A percentile compares a stretch with the other conserved stretches of the same genome.
Evolutionary conservation across 73 alveolate genomes (phyloP).

Genomic region (Paramecium octaurelia): DNA sequence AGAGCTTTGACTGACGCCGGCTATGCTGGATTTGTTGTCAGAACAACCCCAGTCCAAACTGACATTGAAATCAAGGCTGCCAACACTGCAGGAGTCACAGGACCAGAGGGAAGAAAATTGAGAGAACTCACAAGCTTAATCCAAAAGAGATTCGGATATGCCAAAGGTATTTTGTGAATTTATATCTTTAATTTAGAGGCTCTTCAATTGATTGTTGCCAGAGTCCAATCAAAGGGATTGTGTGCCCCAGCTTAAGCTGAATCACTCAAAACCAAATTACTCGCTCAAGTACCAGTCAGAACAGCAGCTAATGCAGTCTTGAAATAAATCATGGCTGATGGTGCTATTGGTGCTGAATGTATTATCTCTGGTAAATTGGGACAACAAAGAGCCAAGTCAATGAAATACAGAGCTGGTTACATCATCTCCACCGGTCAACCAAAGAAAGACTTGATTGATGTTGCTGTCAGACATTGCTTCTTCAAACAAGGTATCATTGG

Average conservation of each 20-base stretch:
- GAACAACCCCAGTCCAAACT: constrained; percentile 81
- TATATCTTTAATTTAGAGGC: constrained; percentile 57
- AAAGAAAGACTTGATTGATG: constrained; percentile 79
- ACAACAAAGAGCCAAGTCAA: constrained; percentile 93
- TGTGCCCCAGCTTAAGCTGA: constrained; percentile 92
- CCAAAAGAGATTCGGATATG: constrained; percentile 88
- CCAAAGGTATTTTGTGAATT: neutral
- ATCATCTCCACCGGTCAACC: constrained; percentile 93
- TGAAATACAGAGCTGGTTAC: constrained; percentile 89
- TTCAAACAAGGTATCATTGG: constrained; percentile 94
- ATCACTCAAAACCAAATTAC: constrained; percentile 78
- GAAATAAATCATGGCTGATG: constrained; percentile 71
- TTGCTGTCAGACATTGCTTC: constrained; percentile 92
- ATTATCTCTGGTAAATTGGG: constrained; percentile 92
- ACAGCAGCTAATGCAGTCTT: constrained; percentile 85
- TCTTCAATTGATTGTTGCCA: constrained; percentile 73
- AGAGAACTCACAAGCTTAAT: constrained; percentile 84
- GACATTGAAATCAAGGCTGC: constrained; percentile 87
- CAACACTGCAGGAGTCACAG: constrained; percentile 77
- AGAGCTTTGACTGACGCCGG: constrained; percentile 78
- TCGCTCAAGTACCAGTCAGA: constrained; percentile 88
- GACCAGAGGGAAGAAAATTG: constrained; percentile 75
- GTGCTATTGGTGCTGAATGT: constrained; percentile 89
- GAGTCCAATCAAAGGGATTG: constrained; percentile 78
- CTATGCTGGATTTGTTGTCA: constrained; percentile 87